A percentile compares a stretch with the other conserved stretches of the same genome.
phyloP scores from a whole-genome alignment of 805 yeast species.

The Metschnikowia gelsemii region DNA sequence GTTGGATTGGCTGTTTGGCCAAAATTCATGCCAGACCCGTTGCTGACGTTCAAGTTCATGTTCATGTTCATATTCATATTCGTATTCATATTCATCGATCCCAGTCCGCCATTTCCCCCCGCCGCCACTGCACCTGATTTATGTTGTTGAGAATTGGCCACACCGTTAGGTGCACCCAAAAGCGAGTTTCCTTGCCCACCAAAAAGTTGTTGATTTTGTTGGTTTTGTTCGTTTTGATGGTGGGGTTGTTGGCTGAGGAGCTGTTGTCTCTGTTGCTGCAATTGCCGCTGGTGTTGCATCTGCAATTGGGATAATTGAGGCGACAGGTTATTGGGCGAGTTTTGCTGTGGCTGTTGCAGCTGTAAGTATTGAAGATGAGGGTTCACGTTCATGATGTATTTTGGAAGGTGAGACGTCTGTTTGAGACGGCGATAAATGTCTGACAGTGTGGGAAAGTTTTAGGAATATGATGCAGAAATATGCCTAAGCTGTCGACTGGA shows the following conservation, averaged over 20 bases:
- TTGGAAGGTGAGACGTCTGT: too few relatives aligned
- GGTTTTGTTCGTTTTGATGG: constrained; percentile 28
- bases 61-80: too few relatives aligned
- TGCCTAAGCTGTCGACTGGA: too few relatives aligned
- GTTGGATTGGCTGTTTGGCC: constrained; percentile 25
- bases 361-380: constrained; percentile 46
- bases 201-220: constrained; percentile 30
- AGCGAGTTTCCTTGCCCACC: constrained; percentile 31
- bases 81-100: too few relatives aligned
- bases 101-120: constrained; percentile 1
- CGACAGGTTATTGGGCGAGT: constrained; percentile 25
- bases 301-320: constrained; percentile 38
- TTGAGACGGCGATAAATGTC: too few relatives aligned
- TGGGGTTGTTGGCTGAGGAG: constrained; percentile 34
- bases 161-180: constrained; percentile 37
- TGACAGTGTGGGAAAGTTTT: too few relatives aligned
- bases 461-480: too few relatives aligned
- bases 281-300: constrained; percentile 30
- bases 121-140: background rate
- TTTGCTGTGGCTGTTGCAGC: constrained; percentile 34
- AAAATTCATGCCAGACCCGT: constrained; percentile 14
- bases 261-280: constrained; percentile 35
- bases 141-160: constrained; percentile 4
- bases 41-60: too few relatives aligned
- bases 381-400: constrained; percentile 36